Base-by-base conservation (phyloP, 228 moss, liverwort and hornwort species). In the Sphagnum magellanicum region DNA sequence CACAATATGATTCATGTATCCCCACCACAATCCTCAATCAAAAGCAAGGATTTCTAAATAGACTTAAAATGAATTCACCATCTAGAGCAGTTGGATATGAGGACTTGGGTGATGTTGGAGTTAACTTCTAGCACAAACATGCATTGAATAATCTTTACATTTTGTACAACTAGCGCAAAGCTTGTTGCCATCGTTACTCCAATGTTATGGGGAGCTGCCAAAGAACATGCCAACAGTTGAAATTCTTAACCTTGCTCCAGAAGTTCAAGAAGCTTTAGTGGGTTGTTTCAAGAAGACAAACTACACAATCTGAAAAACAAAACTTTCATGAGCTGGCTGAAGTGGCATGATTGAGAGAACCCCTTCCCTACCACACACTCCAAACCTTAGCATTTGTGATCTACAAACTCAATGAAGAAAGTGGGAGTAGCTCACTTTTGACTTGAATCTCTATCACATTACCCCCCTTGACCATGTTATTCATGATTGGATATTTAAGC, bases 121-220 rank as follows among this genome's bases (percentile, higher is more conserved):
- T 53, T 68, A 75, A 98, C 98, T 79, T 90, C 83, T 46, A 85
- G 77, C 15, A 98, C 74, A 12, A 90, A 89, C 59, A 92, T 79
- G 6, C 79, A 72, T 61, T 94, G 87, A 17, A 98, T 92, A 68
- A 90, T 84, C 81, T 98, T 98, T 65, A 98, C 81, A 64, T 94
- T 94, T 49, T 94, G 98, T 68, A 98, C 98, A 52, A 90, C 98
- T 16, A 98, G 98, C 14, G 94, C 98, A 14, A 78, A 74, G 73
- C 60, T 76, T 64, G 94, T 94, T 50, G 98, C 87, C 72, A 94
- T 94, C 4, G 91, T 94, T 57, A 98, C 74, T 13, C 98, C 98
- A 65, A 98, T 75, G 70, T 98, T 94, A 67, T 98, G 98, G 4
- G 90, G 76, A 70, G 85, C 98, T 98, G 98, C 53, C 53, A 53